Base-by-base conservation (phyloP, 2,329 filamentous ascomycete genomes). In the Zymoseptoria crescenta region DNA sequence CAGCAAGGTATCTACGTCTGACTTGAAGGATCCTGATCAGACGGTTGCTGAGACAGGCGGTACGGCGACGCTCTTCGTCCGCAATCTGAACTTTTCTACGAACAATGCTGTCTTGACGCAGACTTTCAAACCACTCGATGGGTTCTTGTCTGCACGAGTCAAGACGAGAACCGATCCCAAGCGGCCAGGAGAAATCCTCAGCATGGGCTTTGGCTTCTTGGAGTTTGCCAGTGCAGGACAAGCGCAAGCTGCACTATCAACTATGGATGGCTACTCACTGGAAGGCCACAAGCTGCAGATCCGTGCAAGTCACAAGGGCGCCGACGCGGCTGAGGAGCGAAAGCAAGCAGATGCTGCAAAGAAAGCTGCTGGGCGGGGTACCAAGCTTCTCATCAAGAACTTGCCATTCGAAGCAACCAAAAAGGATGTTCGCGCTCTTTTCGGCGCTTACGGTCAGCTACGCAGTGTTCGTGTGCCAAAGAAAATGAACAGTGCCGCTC, bases 351-450 rank as follows among this genome's bases (percentile, higher is more conserved):
- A 97, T 70, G 85, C 83, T 64, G 86, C 87, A 55, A 95, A 91
- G 80, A 95, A 93, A 75, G 77, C 83, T 55, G 86, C 89, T 24
- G 83, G 83, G 16, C 84, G 86, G 71, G 83, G 85, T 66, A 96
- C 92, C 53, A 97, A 97, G 81, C 88, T 99, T 71, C 87, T 97
- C 75, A 88, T 99, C 79, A 99, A 97, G 81, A 99, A 99, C 79
- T 78, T 99, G 75, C 93, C 94, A 20, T 99, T 99, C 78, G 91
- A 97, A 78, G 88, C 89, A 54, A 88, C 86, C 56, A 96, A 96
- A 79, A 94, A 95, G 74, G 94, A 99, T 73, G 82, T 99, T 59
- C 85, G 90, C 63, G 81, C 87, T 56, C 81, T 97, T 49, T 92
- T 97, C 73, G 86, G 89, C 62, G 86, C 90, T 41, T 97, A 96